Base-by-base conservation (phyloP, 768 basidiomycete genomes). In the Boletus coccyginus region DNA sequence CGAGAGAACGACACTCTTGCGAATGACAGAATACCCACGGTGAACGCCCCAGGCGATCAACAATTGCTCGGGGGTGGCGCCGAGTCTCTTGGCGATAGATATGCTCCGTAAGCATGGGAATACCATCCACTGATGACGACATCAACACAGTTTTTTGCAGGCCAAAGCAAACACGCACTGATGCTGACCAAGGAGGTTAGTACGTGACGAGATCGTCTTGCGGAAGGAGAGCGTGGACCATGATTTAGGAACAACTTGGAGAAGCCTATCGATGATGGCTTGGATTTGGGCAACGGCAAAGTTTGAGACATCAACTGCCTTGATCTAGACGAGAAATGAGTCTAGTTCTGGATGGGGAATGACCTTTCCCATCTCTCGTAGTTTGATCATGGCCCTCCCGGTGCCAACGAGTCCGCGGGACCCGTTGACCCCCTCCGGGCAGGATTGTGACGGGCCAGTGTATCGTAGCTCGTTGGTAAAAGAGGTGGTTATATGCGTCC, bases 161-260 rank as follows among this genome's bases (percentile, higher is more conserved):
- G 10, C 6, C 11, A 55, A 53, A n/a, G 50, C 38, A 17, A 50
- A 19, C 38, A 69, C 80, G 61, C 68, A 87, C 86, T 65, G 74
- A 90, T 92, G 76, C n/a, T 92, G 88, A 43, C 92, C 92, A 3
- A 94, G 83, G 7, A 91, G 90, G 61, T 81, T 82, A 86, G 74
- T 81, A 92, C 39, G 75, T 79, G 50, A 86, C 77, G 51, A 92
- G 81, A 14, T 90, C 85, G 48, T 86, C 81, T 66, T 94, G 91
- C 11, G 81, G 87, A 55, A 90, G 80, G 50, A 85, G 78, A 14
- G 92, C 90, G 77, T 94, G 93, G 21, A 85, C 83, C 70, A 93
- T 91, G 61, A 94, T 75, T 74, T 95, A 32, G 53, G 13, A 43
- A 16, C 14, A 54, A 12, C 3, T 21, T 21, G 21, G 21, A 21